phyloP scores from a whole-genome alignment of 768 basidiomycete genomes.

The Boletus barrowsii region DNA sequence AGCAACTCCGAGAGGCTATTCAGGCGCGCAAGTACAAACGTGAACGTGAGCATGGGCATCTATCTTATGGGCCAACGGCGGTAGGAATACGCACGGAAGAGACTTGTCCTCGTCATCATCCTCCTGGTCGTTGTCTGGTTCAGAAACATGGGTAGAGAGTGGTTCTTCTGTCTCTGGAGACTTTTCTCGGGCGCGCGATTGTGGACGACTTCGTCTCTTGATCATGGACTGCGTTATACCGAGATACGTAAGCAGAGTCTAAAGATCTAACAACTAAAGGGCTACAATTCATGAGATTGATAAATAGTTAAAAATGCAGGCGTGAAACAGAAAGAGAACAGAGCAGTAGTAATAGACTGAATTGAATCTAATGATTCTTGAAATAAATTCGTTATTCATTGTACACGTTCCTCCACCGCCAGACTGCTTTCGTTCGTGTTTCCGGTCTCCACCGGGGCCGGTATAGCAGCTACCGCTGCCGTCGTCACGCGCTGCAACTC shows the following conservation, averaged over 20 bases:
- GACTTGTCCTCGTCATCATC: constrained; percentile 40
- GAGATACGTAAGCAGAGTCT: constrained; percentile 9
- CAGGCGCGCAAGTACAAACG: too few species aligned
- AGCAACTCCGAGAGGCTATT: constrained; percentile 77
- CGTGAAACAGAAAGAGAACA: neutral
- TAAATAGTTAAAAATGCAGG: neutral
- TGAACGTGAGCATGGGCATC: neutral
- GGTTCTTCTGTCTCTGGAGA: constrained; percentile 35
- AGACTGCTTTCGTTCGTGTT: constrained; percentile 8
- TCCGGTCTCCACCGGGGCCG: neutral
- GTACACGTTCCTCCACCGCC: constrained; percentile 13
- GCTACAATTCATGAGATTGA: too few species aligned
- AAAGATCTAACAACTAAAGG: too few species aligned
- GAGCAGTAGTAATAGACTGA: neutral
- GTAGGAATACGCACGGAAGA: constrained; percentile 44
- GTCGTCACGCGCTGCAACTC: constrained; percentile 20
- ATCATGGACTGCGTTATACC: constrained; percentile 43
- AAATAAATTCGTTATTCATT: constrained; percentile 8
- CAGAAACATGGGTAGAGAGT: constrained; percentile 7
- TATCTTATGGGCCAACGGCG: neutral
- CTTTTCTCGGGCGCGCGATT: constrained; percentile 50
- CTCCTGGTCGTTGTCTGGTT: constrained; percentile 2
- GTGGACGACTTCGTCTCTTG: constrained; percentile 72
- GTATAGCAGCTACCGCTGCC: constrained; percentile 3
- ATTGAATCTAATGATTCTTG: constrained; percentile 6